These are phyloP conservation scores for Termitomyces sp. DNA, from an alignment of 768 basidiomycete species.

Conservation along the genomic window DNA sequence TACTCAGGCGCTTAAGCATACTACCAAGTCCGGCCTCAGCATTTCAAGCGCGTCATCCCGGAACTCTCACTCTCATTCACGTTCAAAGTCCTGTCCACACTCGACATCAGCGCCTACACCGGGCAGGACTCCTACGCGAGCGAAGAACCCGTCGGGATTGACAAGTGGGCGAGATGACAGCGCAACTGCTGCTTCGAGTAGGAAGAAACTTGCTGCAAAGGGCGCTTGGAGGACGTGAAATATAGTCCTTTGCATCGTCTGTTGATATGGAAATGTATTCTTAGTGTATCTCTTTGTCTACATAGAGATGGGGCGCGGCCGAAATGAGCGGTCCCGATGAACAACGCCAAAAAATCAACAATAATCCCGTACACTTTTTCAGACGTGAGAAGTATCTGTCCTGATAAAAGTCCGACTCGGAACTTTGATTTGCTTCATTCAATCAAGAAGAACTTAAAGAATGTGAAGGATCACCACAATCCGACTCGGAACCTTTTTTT, in stretches of 20 bases:
- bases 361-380: no score
- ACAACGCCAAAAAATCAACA: no score
- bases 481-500: no score
- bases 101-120: not conserved
- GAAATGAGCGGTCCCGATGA: no score
- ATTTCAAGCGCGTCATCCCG: not conserved
- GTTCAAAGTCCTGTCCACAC: not conserved
- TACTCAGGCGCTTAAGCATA: not conserved
- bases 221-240: not conserved
- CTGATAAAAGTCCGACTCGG: no score
- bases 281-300: not conserved
- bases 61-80: not conserved
- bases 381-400: no score
- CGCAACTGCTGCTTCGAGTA: not conserved
- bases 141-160: conserved; percentile 2
- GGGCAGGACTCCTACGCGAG: not conserved
- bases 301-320: no score
- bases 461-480: no score
- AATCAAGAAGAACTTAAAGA: no score
- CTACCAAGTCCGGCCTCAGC: not conserved
- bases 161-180: not conserved
- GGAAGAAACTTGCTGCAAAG: not conserved
- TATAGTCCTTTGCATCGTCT: not conserved
- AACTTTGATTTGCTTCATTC: no score
- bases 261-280: not conserved